phyloP scores from a whole-genome alignment of 192 early-diverging fungal species.

The Coemansia sp. region DNA sequence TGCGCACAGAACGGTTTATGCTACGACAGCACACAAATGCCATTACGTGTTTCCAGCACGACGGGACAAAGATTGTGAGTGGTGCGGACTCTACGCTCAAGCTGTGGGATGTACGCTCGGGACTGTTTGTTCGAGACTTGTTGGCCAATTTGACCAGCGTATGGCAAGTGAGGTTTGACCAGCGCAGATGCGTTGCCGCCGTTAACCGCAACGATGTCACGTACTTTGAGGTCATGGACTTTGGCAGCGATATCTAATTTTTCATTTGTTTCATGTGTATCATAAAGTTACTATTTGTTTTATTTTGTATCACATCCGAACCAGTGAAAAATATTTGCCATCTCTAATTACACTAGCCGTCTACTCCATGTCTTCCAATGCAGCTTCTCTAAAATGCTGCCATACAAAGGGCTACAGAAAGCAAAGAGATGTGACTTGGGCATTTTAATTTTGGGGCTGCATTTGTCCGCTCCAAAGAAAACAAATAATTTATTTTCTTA shows the following conservation, averaged over 20 bases:
- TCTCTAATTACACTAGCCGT: too few species aligned
- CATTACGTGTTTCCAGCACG: constrained; percentile 99
- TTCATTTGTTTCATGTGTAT: constrained; percentile 3
- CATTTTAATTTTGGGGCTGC: too few species aligned
- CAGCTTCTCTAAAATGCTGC: too few species aligned
- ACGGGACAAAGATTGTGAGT: constrained; percentile 87
- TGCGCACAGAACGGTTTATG: constrained; percentile 61
- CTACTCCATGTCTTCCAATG: too few species aligned
- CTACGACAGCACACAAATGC: constrained; percentile 69
- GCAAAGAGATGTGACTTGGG: too few species aligned
- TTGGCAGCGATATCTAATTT: constrained; percentile 16
- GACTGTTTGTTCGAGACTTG: constrained; percentile 79
- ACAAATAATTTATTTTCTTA: too few species aligned
- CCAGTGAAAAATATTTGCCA: too few species aligned
- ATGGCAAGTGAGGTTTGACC: constrained; percentile 95
- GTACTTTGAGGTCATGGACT: constrained; percentile 60
- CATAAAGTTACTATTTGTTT: background rate
- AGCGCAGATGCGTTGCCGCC: constrained; percentile 76
- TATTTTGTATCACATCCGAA: background rate
- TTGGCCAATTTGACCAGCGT: constrained; percentile 80
- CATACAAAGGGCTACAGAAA: too few species aligned
- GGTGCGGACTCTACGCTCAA: constrained; percentile 94
- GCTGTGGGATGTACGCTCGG: constrained; percentile 94
- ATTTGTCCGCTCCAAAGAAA: too few species aligned
- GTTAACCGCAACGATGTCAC: constrained; percentile 61